Base-by-base conservation (phyloP, 2,329 filamentous ascomycete species). In the Arthrobotrys pseudoclavata region DNA sequence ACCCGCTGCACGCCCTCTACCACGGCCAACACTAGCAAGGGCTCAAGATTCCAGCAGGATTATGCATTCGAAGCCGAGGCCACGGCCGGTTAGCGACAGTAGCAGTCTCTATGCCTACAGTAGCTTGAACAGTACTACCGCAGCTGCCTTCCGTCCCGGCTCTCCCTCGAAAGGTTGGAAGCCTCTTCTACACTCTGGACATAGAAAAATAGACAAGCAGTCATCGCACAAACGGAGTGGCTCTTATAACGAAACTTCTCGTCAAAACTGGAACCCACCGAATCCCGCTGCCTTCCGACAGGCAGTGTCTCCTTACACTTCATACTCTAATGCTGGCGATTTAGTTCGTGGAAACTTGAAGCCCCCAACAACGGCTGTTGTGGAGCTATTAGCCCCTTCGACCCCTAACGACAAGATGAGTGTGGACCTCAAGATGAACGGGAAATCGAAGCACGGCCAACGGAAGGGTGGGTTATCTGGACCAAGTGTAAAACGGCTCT, bases 301-400 rank as follows among this genome's bases (percentile, higher is more conserved):
- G 24, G 55, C 48, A 24, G 26, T 47, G 82, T 79, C 84, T 22
- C 83, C 84, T 52, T 82, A 83, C 57, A 86, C 91, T 79, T 87
- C 90, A 9, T 85, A 90, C 22, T 89, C 91, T 12, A 91, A 93
- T 81, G 90, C 91, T 3, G 93, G 94, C 9, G 95, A 92, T 79
- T 88, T 99, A 42, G 94, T 98, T 20, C 89, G 95, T 62, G 96
- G 96, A 13, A 92, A 94, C 74, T 83, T 97, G 4, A 88, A 96
- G 78, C 92, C 94, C 15, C 96, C 95, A 0, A 89, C 89, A 0
- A 92, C 96, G 77, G 90, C 94, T 0, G 93, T 92, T 82, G 91
- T 97, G 47, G 90, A 94, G 50, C 85, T 90, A 40, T 84, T 89
- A 64, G 85, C 88, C 4, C 86, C 88, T 4, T 86, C 85, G 57